Conservation (phyloP, 352 stramenopile genomes). For the Globisporangium mamillatum region DNA sequence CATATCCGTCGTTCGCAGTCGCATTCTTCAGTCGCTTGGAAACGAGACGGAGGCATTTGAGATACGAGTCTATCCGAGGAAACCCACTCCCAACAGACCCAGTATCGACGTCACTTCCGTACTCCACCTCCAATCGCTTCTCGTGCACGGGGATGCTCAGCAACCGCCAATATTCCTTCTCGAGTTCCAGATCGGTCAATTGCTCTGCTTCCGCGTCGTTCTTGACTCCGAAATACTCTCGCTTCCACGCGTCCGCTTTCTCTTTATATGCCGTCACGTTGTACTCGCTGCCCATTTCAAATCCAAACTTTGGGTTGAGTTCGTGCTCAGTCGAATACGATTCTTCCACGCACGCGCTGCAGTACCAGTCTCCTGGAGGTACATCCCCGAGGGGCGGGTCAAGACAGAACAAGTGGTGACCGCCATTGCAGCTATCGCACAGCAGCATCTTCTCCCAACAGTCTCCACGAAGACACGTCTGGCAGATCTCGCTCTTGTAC, state of each 20-base stretch:
- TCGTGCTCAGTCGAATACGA: constrained; percentile 36
- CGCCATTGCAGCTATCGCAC: constrained; percentile 80
- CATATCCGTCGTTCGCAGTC: constrained; percentile 26
- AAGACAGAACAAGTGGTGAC: constrained; percentile 82
- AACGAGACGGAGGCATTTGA: constrained; percentile 51
- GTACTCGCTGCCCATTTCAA: constrained; percentile 82
- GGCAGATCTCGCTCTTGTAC: constrained; percentile 79
- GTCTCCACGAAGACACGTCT: constrained; percentile 79
- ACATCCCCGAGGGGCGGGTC: constrained; percentile 50
- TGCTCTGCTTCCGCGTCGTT: constrained; percentile 33
- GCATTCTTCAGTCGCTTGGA: constrained; percentile 54
- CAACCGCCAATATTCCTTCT: constrained; percentile 89
- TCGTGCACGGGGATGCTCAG: constrained; percentile 74
- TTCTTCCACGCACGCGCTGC: constrained; percentile 63
- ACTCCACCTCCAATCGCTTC: constrained; percentile 86
- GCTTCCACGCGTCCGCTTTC: constrained; percentile 81
- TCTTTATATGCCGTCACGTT: constrained; percentile 80
- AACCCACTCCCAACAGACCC: constrained; percentile 85
- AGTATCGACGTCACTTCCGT: constrained; percentile 92
- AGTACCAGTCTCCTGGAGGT: constrained; percentile 80
- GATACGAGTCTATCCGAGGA: constrained; percentile 53
- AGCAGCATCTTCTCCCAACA: constrained; percentile 79
- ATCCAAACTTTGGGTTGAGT: constrained; percentile 70
- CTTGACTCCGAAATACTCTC: constrained; percentile 63
- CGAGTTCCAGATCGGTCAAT: constrained; percentile 66